phyloP scores from a whole-genome alignment of 2,329 filamentous ascomycete genomes.

The Cadophora luteo-olivacea region DNA sequence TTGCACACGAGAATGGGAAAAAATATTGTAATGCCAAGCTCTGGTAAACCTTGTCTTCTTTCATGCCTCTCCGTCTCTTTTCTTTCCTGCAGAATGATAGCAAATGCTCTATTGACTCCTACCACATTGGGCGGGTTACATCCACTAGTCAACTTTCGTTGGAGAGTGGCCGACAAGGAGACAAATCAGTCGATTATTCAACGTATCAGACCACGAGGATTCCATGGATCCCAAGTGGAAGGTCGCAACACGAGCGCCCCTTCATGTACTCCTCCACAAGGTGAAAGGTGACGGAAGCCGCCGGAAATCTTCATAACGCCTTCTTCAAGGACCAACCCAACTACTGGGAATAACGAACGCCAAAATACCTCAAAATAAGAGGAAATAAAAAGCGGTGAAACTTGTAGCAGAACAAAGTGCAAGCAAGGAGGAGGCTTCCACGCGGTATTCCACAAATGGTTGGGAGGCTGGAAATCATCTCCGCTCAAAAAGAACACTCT shows the following conservation, averaged over 20 bases:
- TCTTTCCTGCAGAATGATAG: neutral
- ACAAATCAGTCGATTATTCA: neutral
- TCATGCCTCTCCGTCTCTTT: neutral
- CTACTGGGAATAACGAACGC: constrained; percentile 18
- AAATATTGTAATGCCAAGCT: constrained; percentile 6
- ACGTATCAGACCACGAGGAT: neutral
- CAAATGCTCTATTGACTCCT: constrained; percentile 1
- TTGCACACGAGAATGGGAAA: constrained; percentile 24
- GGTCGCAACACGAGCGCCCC: constrained; percentile 19
- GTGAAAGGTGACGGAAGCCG: constrained; percentile 17
- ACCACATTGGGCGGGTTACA: neutral
- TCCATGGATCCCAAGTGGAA: constrained; percentile 9
- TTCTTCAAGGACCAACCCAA: constrained; percentile 14
- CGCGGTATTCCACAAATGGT: neutral
- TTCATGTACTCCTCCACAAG: constrained; percentile 19
- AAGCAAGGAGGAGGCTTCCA: constrained; percentile 20
- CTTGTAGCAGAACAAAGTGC: constrained; percentile 5
- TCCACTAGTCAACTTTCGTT: neutral
- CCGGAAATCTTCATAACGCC: constrained; percentile 22
- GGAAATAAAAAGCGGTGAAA: constrained; percentile 25
- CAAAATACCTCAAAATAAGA: constrained; percentile 22
- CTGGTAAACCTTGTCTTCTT: neutral
- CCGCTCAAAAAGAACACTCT: neutral
- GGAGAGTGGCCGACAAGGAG: neutral
- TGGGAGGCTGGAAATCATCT: constrained; percentile 2